Base-by-base conservation (phyloP, 768 basidiomycete genomes). In the Podaxis sp. region DNA sequence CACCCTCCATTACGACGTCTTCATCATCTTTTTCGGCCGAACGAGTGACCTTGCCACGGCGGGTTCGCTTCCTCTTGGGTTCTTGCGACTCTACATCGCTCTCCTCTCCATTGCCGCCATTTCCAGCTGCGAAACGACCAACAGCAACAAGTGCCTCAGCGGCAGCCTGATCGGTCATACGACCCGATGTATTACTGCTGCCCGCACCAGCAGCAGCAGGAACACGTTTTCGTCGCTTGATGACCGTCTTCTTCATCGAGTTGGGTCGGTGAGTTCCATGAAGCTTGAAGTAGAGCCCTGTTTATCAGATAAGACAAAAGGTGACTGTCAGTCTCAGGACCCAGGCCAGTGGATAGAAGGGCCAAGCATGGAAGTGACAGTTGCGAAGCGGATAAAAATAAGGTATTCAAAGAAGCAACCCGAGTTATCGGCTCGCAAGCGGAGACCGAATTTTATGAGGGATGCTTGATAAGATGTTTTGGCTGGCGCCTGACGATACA, bases 231-330 rank as follows among this genome's bases (percentile, higher is more conserved):
- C 97, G 83, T 38, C 97, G 86, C 79, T 99, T 99, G 84, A 99
- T 99, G 68, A 97, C 94, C 3, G 93, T 92, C 81, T 99, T 98
- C 78, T 97, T 99, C 95, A 99, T 96, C 65, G 95, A 93, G 67
- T 95, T 96, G 42, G 97, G 97, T 40, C 97, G 87, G 70, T 98
- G 95, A 2, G 93, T 93, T 53, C 95, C 95, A 79, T 99, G 97
- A 12, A 99, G 84, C 77, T 99, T 99, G 83, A 94, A 97, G 79
- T 99, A 99, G 8, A 99, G 84, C 61, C 96, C 96, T 98, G 66
- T 24, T 60, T 71, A 58, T 65, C 13, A 58, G 63, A 63, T 66
- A 67, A 64, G 46, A 62, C 58, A 51, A 46, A 46, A 19, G 44
- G n/a, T 5, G 44, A 46, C 19, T 15, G 44, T 46, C 44, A 46